phyloP scores from a whole-genome alignment of 768 basidiomycete species.

The Suillus subluteus region DNA sequence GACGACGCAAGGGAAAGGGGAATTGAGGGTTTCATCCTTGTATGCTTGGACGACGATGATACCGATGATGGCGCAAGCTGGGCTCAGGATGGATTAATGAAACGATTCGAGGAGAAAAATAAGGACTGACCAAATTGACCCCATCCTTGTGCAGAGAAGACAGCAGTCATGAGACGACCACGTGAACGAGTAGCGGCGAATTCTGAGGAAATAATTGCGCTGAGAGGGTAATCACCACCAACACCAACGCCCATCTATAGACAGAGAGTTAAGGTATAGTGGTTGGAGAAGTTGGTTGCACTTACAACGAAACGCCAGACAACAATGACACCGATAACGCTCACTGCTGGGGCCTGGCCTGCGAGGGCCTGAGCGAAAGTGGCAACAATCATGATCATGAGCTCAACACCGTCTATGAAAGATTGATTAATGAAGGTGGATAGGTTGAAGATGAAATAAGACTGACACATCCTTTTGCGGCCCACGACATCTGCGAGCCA shows the following conservation, averaged over 20 bases:
- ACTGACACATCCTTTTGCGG: slow-evolving; percentile 80
- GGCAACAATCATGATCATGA: slow-evolving; percentile 81
- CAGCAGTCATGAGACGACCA: slow-evolving; percentile 88
- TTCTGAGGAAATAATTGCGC: slow-evolving; percentile 87
- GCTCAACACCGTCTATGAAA: slow-evolving; percentile 47
- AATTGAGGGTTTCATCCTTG: slow-evolving; percentile 59
- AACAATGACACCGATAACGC: slow-evolving; percentile 75
- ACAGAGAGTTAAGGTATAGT: background rate
- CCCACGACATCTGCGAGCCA: slow-evolving; percentile 80
- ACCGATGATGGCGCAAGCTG: slow-evolving; percentile 69
- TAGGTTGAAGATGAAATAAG: background rate
- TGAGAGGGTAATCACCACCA: slow-evolving; percentile 88
- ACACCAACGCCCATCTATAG: slow-evolving; percentile 77
- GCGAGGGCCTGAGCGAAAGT: slow-evolving; percentile 82
- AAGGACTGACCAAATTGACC: slow-evolving; percentile 65
- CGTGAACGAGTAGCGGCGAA: slow-evolving; percentile 79
- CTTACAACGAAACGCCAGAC: slow-evolving; percentile 81
- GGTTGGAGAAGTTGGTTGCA: slow-evolving; percentile 4
- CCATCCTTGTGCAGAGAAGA: slow-evolving; percentile 88
- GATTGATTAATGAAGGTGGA: slow-evolving; percentile 1
- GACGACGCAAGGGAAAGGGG: slow-evolving; percentile 39
- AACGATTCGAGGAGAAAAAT: background rate
- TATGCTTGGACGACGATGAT: slow-evolving; percentile 67
- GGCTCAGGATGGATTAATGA: background rate
- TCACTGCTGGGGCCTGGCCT: slow-evolving; percentile 65